These are phyloP conservation scores for Leccinum boreale DNA, from an alignment of 768 basidiomycete genomes.

Conservation along the genomic window DNA sequence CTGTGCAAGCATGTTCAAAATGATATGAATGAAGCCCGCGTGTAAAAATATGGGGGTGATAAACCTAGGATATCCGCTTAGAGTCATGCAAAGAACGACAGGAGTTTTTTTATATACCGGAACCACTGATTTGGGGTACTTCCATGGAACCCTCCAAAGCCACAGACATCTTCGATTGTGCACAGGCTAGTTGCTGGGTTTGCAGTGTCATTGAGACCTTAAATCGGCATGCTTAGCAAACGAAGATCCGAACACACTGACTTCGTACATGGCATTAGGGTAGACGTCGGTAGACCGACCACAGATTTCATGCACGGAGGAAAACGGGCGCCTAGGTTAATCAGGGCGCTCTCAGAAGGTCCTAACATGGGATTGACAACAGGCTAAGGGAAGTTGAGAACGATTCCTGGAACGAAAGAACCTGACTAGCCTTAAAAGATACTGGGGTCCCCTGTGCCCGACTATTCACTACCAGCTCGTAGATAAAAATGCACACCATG, in stretches of 20 bases:
- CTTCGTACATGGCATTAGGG: conserved; percentile 55
- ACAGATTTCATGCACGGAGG: conserved; percentile 89
- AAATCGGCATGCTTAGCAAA: conserved; percentile 3
- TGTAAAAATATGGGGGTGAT: conserved; percentile 90
- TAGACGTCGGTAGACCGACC: conserved; percentile 48
- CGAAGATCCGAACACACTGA: conserved; percentile 3
- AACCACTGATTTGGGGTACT: conserved; percentile 54
- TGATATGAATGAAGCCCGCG: conserved; percentile 91
- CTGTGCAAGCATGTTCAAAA: conserved; percentile 90
- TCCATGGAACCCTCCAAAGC: conserved; percentile 70
- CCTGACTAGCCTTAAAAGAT: conserved; percentile 67
- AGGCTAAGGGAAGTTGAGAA: conserved; percentile 45
- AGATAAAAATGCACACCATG: conserved; percentile 79
- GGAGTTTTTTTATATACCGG: conserved; percentile 32
- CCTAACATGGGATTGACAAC: conserved; percentile 89
- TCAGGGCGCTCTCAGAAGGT: conserved; percentile 78
- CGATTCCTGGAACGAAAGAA: not conserved
- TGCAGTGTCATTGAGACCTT: conserved; percentile 80
- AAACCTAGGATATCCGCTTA: conserved; percentile 48
- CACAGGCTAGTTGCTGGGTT: conserved; percentile 73
- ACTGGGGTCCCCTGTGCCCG: conserved; percentile 78
- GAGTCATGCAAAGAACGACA: conserved; percentile 46
- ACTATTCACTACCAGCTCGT: conserved; percentile 76
- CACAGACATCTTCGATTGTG: conserved; percentile 79
- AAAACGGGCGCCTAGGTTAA: conserved; percentile 88